Conservation (phyloP, 306 rosid species). For the Pyrus betulifolia region DNA sequence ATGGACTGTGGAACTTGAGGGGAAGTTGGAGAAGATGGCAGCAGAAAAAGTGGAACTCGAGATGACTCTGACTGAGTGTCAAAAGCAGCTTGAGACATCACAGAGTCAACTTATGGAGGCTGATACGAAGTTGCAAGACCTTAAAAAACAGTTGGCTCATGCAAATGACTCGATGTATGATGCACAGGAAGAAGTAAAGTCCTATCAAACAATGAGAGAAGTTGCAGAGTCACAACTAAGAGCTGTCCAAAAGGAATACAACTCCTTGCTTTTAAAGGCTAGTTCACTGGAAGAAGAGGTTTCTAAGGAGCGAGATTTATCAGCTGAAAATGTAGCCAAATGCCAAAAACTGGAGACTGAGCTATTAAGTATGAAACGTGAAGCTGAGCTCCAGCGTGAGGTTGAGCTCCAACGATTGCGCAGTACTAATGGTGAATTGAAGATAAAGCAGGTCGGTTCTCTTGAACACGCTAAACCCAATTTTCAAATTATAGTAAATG, state of each 20-base stretch:
- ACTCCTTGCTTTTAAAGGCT: constrained; percentile 34
- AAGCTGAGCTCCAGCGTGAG: constrained; percentile 39
- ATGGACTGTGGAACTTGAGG: constrained; percentile 43
- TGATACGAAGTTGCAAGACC: constrained; percentile 38
- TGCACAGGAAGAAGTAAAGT: constrained; percentile 42
- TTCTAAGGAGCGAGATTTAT: constrained; percentile 45
- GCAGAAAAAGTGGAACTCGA: constrained; percentile 39
- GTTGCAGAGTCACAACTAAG: constrained; percentile 40
- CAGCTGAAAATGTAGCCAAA: constrained; percentile 37
- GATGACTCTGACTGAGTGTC: constrained; percentile 34
- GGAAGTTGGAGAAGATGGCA: constrained; percentile 37
- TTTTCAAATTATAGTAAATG: neutral
- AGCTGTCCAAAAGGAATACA: constrained; percentile 33
- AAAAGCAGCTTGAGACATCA: constrained; percentile 43
- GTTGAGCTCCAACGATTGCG: constrained; percentile 22
- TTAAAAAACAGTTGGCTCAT: constrained; percentile 38
- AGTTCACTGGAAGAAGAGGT: constrained; percentile 46
- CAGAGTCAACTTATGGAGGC: constrained; percentile 33
- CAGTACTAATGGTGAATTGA: constrained; percentile 29
- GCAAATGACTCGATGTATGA: constrained; percentile 41
- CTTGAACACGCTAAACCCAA: neutral
- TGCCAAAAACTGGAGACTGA: constrained; percentile 51
- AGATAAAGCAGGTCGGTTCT: constrained; percentile 58
- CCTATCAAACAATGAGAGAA: constrained; percentile 34
- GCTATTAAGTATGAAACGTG: constrained; percentile 39